A percentile compares a stretch with the other conserved stretches of the same genome.
Conservation (phyloP, 2,329 filamentous ascomycete species). For the Endoconidiophora laricicola region DNA sequence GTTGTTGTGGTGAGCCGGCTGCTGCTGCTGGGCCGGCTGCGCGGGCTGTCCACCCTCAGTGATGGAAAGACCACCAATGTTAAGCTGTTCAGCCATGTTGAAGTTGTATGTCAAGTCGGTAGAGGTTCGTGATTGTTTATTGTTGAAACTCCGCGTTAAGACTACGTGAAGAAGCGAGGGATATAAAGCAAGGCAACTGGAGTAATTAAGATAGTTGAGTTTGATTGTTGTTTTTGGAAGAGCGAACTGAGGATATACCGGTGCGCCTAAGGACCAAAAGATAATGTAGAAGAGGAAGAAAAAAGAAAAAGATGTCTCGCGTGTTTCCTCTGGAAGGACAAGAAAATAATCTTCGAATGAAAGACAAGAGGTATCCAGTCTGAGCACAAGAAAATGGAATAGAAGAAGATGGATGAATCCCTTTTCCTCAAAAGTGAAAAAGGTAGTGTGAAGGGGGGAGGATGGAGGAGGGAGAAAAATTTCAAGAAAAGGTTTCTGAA, state of each 20-base stretch:
- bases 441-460: constrained; percentile 19
- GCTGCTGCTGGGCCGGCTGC: constrained; percentile 21
- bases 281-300: constrained; percentile 19
- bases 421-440: constrained; percentile 16
- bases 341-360: constrained; percentile 18
- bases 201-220: neutral
- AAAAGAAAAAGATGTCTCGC: constrained; percentile 26
- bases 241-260: constrained; percentile 8
- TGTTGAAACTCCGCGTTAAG: constrained; percentile 1
- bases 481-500: constrained; percentile 11
- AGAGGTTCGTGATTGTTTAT: neutral
- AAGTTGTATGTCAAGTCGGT: constrained; percentile 13
- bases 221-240: neutral
- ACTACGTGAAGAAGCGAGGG: neutral
- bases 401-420: constrained; percentile 10
- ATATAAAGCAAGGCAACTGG: neutral
- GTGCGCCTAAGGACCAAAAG: constrained; percentile 8
- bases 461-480: constrained; percentile 18
- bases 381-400: constrained; percentile 9
- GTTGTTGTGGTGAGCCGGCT: constrained; percentile 10
- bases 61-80: constrained; percentile 53
- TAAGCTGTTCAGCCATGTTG: constrained; percentile 70
- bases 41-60: constrained; percentile 15
- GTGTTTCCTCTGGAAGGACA: constrained; percentile 29
- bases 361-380: constrained; percentile 14